A percentile compares a stretch with the other conserved stretches of the same genome.
These are phyloP conservation scores for Cerrena zonata DNA, from an alignment of 1,284 basidiomycete species.

Conservation along the genomic window DNA sequence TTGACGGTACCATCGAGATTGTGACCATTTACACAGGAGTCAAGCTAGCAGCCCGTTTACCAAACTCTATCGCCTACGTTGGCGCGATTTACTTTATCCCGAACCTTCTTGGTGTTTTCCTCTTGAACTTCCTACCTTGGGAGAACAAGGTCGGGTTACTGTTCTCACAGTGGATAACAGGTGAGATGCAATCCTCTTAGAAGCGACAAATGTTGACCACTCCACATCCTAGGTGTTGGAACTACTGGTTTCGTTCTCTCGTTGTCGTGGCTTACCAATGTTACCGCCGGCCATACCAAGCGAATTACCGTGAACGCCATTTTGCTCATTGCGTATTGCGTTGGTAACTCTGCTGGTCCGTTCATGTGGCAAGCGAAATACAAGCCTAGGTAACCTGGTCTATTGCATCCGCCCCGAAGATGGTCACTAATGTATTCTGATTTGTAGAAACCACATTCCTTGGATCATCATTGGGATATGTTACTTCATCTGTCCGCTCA, in stretches of 20 bases:
- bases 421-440: background rate
- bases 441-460: conserved; percentile 50
- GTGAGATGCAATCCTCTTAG: conserved; percentile 32
- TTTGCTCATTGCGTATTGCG: conserved; percentile 64
- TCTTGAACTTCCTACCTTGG: conserved; percentile 63
- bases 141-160: conserved; percentile 57
- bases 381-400: conserved; percentile 45
- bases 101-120: conserved; percentile 51
- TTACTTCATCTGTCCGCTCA: conserved; percentile 41
- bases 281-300: conserved; percentile 76
- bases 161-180: conserved; percentile 56
- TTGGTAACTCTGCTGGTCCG: conserved; percentile 64
- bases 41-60: conserved; percentile 47
- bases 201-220: background rate
- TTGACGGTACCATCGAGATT: conserved; percentile 65
- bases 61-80: conserved; percentile 58
- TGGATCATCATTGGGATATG: conserved; percentile 62
- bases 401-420: background rate
- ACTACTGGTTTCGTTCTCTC: conserved; percentile 66
- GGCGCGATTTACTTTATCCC: conserved; percentile 60
- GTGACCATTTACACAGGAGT: conserved; percentile 59
- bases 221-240: conserved; percentile 52
- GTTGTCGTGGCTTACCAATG: conserved; percentile 60
- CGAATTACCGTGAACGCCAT: conserved; percentile 62
- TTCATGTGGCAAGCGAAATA: conserved; percentile 71